phyloP scores from a whole-genome alignment of 305 asterid genomes.

The Fraxinus greggii region DNA sequence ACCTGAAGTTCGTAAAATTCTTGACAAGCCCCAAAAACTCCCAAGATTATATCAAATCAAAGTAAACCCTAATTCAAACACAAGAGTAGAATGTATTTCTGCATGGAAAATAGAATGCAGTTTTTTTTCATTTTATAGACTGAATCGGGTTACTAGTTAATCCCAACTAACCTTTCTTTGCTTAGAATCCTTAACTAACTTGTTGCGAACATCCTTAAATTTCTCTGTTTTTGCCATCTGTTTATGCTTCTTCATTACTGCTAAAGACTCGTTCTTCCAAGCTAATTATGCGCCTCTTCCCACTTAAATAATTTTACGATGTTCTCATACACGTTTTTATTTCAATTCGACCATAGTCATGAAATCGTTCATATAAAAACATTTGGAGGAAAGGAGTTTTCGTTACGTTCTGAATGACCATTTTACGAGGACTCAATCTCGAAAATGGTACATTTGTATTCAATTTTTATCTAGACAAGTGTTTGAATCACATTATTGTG shows the following conservation, averaged over 20 bases:
- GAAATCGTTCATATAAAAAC: not conserved
- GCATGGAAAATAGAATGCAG: not conserved
- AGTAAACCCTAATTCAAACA: not conserved
- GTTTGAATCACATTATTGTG: no score
- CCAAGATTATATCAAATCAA: not conserved
- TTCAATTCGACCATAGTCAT: not conserved
- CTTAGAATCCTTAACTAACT: constrained; percentile 26
- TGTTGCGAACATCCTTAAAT: not conserved
- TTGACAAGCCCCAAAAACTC: not conserved
- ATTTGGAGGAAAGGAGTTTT: not conserved
- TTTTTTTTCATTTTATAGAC: not conserved
- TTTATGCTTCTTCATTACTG: not conserved
- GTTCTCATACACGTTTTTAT: not conserved
- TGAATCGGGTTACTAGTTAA: not conserved
- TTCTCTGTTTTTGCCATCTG: not conserved
- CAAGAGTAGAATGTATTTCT: not conserved
- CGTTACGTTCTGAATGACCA: not conserved
- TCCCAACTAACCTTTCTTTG: constrained; percentile 26
- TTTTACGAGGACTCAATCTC: not conserved
- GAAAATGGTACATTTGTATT: not conserved
- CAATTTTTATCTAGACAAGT: no score
- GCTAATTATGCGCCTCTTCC: not conserved
- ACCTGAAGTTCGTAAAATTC: constrained; percentile 6
- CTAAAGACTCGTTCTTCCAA: not conserved
- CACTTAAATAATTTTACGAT: not conserved